Percentiles rank a stretch among this genome's conserved stretches.
Evolutionary conservation across 1,139 yeast species (phyloP).

Genomic region (Diutina neorugosa): DNA sequence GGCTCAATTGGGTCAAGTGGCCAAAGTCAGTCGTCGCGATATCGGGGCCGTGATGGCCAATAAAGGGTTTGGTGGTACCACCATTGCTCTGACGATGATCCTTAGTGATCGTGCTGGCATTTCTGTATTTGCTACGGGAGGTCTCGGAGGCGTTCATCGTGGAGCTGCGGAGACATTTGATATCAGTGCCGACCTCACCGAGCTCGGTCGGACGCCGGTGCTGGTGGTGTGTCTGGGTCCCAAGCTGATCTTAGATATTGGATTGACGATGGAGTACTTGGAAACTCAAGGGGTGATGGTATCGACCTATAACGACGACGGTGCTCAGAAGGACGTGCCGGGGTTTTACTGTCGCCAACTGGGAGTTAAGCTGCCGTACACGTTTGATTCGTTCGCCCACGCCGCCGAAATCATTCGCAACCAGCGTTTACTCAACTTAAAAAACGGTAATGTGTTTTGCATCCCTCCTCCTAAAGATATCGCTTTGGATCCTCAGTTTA

Average conservation of each 20-base stretch:
- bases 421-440: conserved; percentile 41
- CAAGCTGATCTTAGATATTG: conserved; percentile 72
- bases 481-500: conserved; percentile 45
- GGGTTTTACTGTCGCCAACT: conserved; percentile 77
- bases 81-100: conserved; percentile 85
- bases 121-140: conserved; percentile 85
- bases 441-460: conserved; percentile 67
- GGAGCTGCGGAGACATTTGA: conserved; percentile 70
- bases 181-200: conserved; percentile 79
- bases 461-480: conserved; percentile 65
- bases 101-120: conserved; percentile 67
- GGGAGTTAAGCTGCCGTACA: conserved; percentile 60
- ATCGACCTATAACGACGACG: conserved; percentile 33
- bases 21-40: conserved; percentile 74
- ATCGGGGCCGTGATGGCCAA: conserved; percentile 62
- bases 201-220: conserved; percentile 70
- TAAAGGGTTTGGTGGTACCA: conserved; percentile 68
- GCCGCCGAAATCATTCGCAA: conserved; percentile 53
- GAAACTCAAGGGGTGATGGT: conserved; percentile 79
- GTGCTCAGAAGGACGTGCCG: conserved; percentile 38
- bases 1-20: conserved; percentile 13
- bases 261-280: conserved; percentile 69
- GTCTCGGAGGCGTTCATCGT: conserved; percentile 85
- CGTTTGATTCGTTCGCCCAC: conserved; percentile 35
- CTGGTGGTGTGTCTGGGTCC: conserved; percentile 91